Evolutionary conservation across 768 basidiomycete species (phyloP).

Genomic region (Trichaptum fuscoviolaceum): DNA sequence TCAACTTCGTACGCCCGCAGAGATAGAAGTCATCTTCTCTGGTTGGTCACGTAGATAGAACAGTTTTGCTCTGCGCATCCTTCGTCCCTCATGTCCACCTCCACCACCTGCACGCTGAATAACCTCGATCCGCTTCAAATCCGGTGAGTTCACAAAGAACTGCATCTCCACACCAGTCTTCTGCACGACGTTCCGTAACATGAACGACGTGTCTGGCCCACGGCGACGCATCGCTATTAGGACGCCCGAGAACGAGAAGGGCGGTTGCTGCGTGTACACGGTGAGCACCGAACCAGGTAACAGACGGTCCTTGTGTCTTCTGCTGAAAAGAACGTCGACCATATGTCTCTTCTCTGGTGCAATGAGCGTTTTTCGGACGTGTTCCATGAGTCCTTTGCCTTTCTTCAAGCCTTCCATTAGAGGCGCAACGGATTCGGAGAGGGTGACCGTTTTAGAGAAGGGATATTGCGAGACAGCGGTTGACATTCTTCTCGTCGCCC

Average conservation of each 20-base stretch:
- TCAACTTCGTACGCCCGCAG: constrained; percentile 38
- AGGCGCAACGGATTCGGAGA: constrained; percentile 37
- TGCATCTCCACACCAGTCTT: constrained; percentile 92
- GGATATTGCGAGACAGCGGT: constrained; percentile 41
- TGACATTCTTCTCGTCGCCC: constrained; percentile 20
- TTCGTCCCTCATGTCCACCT: constrained; percentile 38
- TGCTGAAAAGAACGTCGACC: constrained; percentile 65
- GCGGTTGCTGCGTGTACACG: constrained; percentile 71
- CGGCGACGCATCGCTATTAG: constrained; percentile 77
- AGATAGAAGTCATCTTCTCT: constrained; percentile 77
- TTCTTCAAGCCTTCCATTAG: constrained; percentile 43
- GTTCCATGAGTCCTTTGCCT: constrained; percentile 77
- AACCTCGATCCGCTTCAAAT: constrained; percentile 83
- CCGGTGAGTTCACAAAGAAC: constrained; percentile 81
- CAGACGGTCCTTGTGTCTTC: constrained; percentile 61
- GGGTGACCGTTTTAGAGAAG: constrained; percentile 67
- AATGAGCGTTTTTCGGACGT: constrained; percentile 60
- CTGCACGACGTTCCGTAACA: constrained; percentile 85
- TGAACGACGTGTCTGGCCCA: constrained; percentile 84
- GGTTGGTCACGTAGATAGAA: constrained; percentile 80
- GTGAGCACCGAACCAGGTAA: constrained; percentile 83
- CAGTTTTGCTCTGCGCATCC: constrained; percentile 73
- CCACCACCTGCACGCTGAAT: constrained; percentile 50
- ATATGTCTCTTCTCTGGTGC: constrained; percentile 65
- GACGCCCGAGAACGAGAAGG: constrained; percentile 84